These are phyloP conservation scores for Epichloe baconii DNA, from an alignment of 2,329 filamentous ascomycete genomes.

Conservation along the genomic window DNA sequence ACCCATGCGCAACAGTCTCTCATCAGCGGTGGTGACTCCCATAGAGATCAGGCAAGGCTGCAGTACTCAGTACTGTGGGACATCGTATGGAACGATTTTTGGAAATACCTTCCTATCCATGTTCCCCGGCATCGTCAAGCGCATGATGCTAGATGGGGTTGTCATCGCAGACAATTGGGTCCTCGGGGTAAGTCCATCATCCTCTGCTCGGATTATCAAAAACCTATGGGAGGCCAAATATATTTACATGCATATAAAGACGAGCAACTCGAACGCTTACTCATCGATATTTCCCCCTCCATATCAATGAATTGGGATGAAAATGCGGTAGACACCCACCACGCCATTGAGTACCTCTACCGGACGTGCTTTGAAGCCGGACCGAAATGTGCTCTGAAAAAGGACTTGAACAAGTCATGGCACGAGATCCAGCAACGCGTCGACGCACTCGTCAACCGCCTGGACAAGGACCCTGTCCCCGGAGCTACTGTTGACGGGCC, in stretches of 20 bases:
- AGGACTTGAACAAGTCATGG: slow-evolving; percentile 3
- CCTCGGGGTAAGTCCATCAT: slow-evolving; percentile 12
- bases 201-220: too few relatives aligned
- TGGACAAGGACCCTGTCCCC: slow-evolving; percentile 13
- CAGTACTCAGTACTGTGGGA: slow-evolving; percentile 34
- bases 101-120: slow-evolving; percentile 14
- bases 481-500: slow-evolving; percentile 8
- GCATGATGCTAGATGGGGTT: slow-evolving; percentile 24
- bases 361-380: slow-evolving; percentile 17
- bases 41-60: slow-evolving; percentile 11
- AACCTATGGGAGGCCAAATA: too few relatives aligned
- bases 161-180: slow-evolving; percentile 19
- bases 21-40: neutral
- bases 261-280: too few relatives aligned
- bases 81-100: slow-evolving; percentile 25
- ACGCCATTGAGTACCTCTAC: slow-evolving; percentile 17
- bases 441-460: slow-evolving; percentile 11
- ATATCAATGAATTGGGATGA: slow-evolving; percentile 13
- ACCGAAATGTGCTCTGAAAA: slow-evolving; percentile 1
- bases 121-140: slow-evolving; percentile 17
- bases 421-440: slow-evolving; percentile 11
- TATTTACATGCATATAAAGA: too few relatives aligned
- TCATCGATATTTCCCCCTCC: too few relatives aligned
- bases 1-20: neutral
- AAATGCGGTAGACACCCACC: slow-evolving; percentile 19